These are phyloP conservation scores for Plantago elongata DNA, from an alignment of 257 asterid species.

Conservation along the genomic window DNA sequence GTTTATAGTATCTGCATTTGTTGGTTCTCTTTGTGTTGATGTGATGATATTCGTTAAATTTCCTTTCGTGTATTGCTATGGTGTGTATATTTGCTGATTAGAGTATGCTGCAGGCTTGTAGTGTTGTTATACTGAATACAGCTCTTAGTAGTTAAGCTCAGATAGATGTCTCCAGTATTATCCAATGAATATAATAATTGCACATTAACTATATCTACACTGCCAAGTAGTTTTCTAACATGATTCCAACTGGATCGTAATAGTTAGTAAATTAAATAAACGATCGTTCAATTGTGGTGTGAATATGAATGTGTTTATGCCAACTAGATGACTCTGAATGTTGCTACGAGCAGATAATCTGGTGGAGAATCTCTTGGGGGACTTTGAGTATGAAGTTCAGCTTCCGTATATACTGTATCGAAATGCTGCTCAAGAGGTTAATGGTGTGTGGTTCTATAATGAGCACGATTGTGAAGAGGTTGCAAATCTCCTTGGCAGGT, in stretches of 20 bases:
- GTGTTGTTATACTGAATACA: not conserved
- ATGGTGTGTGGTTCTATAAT: conserved; percentile 91
- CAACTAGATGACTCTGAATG: not conserved
- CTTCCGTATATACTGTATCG: conserved; percentile 76
- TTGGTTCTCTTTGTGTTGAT: not conserved
- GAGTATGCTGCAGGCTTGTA: not conserved
- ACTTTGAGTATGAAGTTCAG: conserved; percentile 89
- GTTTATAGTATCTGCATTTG: not conserved
- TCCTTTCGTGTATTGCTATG: not conserved
- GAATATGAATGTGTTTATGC: not conserved
- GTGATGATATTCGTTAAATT: not conserved
- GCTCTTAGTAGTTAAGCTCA: not conserved
- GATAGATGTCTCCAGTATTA: not conserved
- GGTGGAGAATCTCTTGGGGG: conserved; percentile 93
- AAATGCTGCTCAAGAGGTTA: conserved; percentile 87
- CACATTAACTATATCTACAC: not conserved
- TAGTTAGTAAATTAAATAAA: not conserved
- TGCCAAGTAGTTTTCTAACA: not conserved
- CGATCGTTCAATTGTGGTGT: not conserved
- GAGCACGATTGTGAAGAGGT: conserved; percentile 86
- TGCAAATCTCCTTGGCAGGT: conserved; percentile 82
- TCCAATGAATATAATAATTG: not conserved
- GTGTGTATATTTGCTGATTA: too few relatives aligned
- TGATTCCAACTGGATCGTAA: conserved; percentile 4
- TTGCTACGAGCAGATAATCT: conserved; percentile 62